Evolutionary conservation across 2,329 filamentous ascomycete genomes (phyloP).

Genomic region (Pseudofabraea citricarpa): DNA sequence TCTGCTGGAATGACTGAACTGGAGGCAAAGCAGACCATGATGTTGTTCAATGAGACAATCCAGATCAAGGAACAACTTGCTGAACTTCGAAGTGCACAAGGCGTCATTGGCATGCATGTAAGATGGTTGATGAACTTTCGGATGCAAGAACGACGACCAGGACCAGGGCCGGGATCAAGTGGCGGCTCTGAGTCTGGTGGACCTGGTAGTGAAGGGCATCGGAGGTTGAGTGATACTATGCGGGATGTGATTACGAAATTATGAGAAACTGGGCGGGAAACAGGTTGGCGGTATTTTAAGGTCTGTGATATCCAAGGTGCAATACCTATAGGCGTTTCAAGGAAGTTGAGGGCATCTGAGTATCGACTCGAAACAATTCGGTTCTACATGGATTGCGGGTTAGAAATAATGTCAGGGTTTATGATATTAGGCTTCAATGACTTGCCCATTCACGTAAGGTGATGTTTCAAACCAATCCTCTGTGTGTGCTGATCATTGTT

Average conservation of each 20-base stretch:
- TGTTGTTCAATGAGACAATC: conserved; percentile 57
- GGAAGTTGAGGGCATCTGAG: too few species aligned
- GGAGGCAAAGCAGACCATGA: conserved; percentile 55
- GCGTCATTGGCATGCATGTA: conserved; percentile 29
- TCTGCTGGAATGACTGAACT: conserved; percentile 52
- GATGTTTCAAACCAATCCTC: too few species aligned
- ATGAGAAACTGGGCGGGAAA: too few species aligned
- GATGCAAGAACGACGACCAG: conserved; percentile 21
- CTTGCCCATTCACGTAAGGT: too few species aligned
- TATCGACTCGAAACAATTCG: too few species aligned
- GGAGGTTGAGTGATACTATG: conserved; percentile 18
- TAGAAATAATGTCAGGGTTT: too few species aligned
- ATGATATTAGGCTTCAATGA: too few species aligned
- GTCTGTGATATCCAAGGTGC: too few species aligned
- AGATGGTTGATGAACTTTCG: conserved; percentile 29
- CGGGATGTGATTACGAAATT: conserved; percentile 21
- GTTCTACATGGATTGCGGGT: too few species aligned
- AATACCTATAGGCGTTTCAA: too few species aligned
- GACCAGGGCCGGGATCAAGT: conserved; percentile 5
- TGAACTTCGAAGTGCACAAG: conserved; percentile 35
- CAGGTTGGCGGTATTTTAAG: too few species aligned
- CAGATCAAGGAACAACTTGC: conserved; percentile 59
- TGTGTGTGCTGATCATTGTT: too few species aligned
- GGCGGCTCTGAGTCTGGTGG: conserved; percentile 14
- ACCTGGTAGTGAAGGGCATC: conserved; percentile 8